Percentiles rank a stretch among this genome's conserved stretches.
Conservation (phyloP, 495 filamentous ascomycete species). For the Annulohypoxylon nitens region DNA sequence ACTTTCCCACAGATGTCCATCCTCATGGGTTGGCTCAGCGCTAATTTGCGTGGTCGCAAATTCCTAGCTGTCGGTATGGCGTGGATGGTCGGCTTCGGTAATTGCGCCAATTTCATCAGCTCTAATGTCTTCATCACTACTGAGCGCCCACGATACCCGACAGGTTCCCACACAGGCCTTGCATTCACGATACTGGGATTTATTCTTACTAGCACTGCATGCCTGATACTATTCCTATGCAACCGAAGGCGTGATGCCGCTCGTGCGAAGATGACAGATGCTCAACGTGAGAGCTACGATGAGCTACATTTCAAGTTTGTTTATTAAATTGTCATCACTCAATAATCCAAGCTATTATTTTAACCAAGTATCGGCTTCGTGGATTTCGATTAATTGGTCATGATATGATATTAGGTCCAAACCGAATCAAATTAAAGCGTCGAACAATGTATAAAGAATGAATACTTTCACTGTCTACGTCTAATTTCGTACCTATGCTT, state of each 20-base stretch:
- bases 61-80: slow-evolving; percentile 69
- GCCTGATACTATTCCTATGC: not conserved
- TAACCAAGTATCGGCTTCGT: not conserved
- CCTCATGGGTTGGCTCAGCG: slow-evolving; percentile 45
- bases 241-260: slow-evolving; percentile 35
- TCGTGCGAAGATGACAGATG: slow-evolving; percentile 32
- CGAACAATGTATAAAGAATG: not conserved
- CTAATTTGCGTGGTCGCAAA: slow-evolving; percentile 66
- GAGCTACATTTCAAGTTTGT: slow-evolving; percentile 43
- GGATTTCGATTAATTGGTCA: not conserved
- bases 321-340: slow-evolving; percentile 18
- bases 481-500: not conserved
- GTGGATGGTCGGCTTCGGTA: slow-evolving; percentile 68
- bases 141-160: slow-evolving; percentile 62
- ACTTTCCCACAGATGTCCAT: slow-evolving; percentile 49
- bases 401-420: not conserved
- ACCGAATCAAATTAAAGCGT: not conserved
- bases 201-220: slow-evolving; percentile 29
- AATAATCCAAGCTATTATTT: not conserved
- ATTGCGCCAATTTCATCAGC: slow-evolving; percentile 70
- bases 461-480: not conserved
- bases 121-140: slow-evolving; percentile 60
- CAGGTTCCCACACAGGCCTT: slow-evolving; percentile 55
- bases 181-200: slow-evolving; percentile 44
- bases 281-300: slow-evolving; percentile 31